Conservation (phyloP, 129 eudicot species). For the Tagetes erecta region DNA sequence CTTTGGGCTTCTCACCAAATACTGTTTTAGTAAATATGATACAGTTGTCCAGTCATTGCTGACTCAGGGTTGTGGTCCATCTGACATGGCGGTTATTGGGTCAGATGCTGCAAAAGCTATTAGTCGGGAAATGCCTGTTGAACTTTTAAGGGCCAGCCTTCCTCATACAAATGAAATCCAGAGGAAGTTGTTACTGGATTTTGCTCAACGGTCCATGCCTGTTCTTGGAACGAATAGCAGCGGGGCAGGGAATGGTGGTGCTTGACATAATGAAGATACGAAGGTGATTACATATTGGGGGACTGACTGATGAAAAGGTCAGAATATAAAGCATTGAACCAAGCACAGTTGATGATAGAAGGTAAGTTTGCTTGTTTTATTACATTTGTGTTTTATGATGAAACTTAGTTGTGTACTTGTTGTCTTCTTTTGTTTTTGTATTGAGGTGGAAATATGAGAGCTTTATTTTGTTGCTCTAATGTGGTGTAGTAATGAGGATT, state of each 20-base stretch:
- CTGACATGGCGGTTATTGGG: slow-evolving; percentile 48
- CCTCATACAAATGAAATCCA: slow-evolving; percentile 89
- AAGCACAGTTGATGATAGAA: slow-evolving; percentile 22
- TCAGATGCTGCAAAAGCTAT: slow-evolving; percentile 75
- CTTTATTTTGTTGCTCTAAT: slow-evolving; percentile 51
- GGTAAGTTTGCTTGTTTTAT: slow-evolving; percentile 29
- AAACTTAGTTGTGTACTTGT: slow-evolving; percentile 32
- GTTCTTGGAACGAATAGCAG: slow-evolving; percentile 36
- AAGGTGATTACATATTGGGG: not conserved
- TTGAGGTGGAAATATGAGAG: slow-evolving; percentile 35
- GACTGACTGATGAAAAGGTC: slow-evolving; percentile 21
- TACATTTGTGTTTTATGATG: slow-evolving; percentile 31
- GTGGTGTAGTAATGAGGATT: slow-evolving; percentile 33
- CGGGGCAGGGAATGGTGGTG: slow-evolving; percentile 46
- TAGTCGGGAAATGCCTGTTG: slow-evolving; percentile 81
- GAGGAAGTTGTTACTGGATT: slow-evolving; percentile 60
- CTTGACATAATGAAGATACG: slow-evolving; percentile 11
- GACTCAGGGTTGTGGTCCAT: slow-evolving; percentile 49
- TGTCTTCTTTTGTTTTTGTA: not conserved
- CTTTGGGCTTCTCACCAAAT: slow-evolving; percentile 65
- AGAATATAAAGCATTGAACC: slow-evolving; percentile 5
- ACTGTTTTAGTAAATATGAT: slow-evolving; percentile 83
- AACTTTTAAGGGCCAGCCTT: slow-evolving; percentile 86
- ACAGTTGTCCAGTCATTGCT: slow-evolving; percentile 60
- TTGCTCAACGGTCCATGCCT: slow-evolving; percentile 82